Evolutionary conservation across 495 filamentous ascomycete genomes (phyloP).

Genomic region (Pseudomonodictys pantanalensis): DNA sequence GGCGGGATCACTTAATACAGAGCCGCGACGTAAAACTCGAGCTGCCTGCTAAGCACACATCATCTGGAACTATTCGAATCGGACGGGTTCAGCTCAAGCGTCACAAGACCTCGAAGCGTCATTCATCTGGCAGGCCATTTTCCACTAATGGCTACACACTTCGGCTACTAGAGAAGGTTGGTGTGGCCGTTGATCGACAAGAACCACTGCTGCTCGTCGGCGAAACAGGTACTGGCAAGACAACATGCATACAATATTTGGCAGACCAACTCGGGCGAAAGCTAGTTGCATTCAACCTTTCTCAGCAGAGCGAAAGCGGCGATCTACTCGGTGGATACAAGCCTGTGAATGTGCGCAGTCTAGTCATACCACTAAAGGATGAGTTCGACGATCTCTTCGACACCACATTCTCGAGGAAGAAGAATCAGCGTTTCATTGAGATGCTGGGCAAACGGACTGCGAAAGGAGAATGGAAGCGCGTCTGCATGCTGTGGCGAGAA

Average conservation of each 20-base stretch:
- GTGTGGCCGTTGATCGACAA: constrained; percentile 71
- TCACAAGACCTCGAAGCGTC: constrained; percentile 37
- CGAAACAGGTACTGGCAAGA: constrained; percentile 98
- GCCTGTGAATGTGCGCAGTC: constrained; percentile 81
- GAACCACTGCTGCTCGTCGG: constrained; percentile 93
- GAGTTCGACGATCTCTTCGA: constrained; percentile 88
- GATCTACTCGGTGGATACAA: constrained; percentile 96
- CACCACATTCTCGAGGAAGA: constrained; percentile 76
- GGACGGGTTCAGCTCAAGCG: constrained; percentile 20
- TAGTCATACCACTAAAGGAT: constrained; percentile 87
- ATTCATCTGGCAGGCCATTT: constrained; percentile 54
- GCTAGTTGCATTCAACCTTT: constrained; percentile 87
- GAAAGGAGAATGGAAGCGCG: constrained; percentile 77
- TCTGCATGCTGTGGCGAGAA: constrained; percentile 83
- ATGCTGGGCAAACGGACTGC: constrained; percentile 73
- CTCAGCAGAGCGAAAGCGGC: constrained; percentile 92
- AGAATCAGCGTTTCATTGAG: constrained; percentile 82
- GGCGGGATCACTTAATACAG: constrained; percentile 49
- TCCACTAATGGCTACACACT: constrained; percentile 71
- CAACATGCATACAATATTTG: constrained; percentile 88
- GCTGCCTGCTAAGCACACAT: constrained; percentile 57
- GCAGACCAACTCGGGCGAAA: constrained; percentile 77
- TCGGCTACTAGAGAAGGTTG: constrained; percentile 77
- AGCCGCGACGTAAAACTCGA: constrained; percentile 46
- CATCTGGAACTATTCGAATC: constrained; percentile 25